Evolutionary conservation across 129 eudicot species (phyloP).

Genomic region (Tagetes erecta): DNA sequence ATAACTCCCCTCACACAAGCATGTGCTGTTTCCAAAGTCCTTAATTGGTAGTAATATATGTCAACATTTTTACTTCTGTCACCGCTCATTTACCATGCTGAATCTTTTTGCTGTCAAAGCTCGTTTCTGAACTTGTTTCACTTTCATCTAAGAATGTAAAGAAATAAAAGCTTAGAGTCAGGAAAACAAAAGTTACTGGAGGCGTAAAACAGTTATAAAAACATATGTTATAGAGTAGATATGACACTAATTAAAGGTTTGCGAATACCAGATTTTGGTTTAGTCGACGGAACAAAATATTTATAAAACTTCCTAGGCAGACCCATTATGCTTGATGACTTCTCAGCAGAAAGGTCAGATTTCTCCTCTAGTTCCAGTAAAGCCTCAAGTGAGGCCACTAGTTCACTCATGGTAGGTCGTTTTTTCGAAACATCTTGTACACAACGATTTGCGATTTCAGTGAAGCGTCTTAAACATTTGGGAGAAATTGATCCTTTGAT

Average conservation of each 20-base stretch:
- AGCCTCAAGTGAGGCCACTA: slow-evolving; percentile 3
- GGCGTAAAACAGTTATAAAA: not conserved
- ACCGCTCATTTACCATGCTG: not conserved
- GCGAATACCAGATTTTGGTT: not conserved
- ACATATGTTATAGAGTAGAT: not conserved
- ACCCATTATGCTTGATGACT: slow-evolving; percentile 1
- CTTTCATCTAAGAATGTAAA: slow-evolving; percentile 1
- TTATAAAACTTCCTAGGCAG: not conserved
- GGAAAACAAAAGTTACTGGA: not conserved
- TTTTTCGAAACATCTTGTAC: not conserved
- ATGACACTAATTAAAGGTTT: not conserved
- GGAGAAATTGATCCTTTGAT: not conserved
- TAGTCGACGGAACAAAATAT: not conserved
- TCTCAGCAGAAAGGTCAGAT: not conserved
- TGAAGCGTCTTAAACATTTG: not conserved
- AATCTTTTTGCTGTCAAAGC: not conserved
- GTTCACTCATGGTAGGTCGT: not conserved
- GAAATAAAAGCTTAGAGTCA: not conserved
- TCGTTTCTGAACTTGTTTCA: not conserved
- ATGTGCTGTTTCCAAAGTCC: no score
- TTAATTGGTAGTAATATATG: not conserved
- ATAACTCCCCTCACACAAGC: no score
- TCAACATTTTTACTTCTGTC: not conserved
- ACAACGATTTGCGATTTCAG: not conserved
- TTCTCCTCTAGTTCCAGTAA: not conserved